A percentile compares a stretch with the other conserved stretches of the same genome.
Evolutionary conservation across 2,329 filamentous ascomycete species (phyloP).

Genomic region (Gyromitra esculenta): DNA sequence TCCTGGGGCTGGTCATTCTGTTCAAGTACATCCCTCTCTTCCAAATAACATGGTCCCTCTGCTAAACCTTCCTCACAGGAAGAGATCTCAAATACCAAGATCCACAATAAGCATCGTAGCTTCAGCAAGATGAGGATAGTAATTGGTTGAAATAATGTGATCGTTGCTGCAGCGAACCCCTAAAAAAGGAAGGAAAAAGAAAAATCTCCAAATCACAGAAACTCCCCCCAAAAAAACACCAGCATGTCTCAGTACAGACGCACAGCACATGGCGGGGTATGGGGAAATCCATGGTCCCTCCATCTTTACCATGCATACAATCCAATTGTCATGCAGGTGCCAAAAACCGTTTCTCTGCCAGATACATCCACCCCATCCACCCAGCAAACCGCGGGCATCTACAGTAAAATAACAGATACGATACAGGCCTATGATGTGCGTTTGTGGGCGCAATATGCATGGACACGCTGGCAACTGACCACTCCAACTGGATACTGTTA

Average conservation of each 20-base stretch:
- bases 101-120: neutral
- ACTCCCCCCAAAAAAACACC: neutral
- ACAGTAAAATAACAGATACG: constrained; percentile 35
- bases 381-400: constrained; percentile 33
- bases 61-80: neutral
- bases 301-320: constrained; percentile 32
- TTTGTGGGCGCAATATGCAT: constrained; percentile 43
- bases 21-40: neutral
- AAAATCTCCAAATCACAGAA: neutral
- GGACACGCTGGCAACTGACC: constrained; percentile 49
- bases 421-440: constrained; percentile 45
- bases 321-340: constrained; percentile 47
- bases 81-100: no score
- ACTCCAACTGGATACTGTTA: constrained; percentile 30
- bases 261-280: constrained; percentile 34
- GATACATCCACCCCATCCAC: constrained; percentile 23
- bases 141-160: neutral
- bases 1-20: neutral
- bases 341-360: constrained; percentile 18
- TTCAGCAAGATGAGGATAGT: neutral
- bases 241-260: constrained; percentile 31
- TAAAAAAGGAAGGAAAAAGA: neutral
- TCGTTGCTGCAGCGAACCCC: neutral
- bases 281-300: constrained; percentile 10
- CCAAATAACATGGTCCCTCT: neutral